These are phyloP conservation scores for Penicillium paxilli DNA, from an alignment of 495 filamentous ascomycete species.

Conservation along the genomic window DNA sequence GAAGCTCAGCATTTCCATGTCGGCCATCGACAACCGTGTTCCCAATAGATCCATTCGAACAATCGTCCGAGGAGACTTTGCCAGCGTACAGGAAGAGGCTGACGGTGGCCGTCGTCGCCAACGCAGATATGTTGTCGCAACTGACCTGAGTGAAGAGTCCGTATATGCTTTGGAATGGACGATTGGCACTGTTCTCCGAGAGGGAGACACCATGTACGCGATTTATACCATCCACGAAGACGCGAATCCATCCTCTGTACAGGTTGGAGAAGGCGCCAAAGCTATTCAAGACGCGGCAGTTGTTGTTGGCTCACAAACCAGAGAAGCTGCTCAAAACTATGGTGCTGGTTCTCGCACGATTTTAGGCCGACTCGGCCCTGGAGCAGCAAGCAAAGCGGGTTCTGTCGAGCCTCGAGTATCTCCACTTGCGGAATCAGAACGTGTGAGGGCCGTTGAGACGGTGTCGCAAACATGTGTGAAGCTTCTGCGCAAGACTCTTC, in stretches of 20 bases:
- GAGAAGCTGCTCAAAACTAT: slow-evolving; percentile 34
- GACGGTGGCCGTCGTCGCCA: slow-evolving; percentile 71
- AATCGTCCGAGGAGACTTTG: slow-evolving; percentile 84
- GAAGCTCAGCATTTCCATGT: slow-evolving; percentile 74
- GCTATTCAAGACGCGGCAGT: slow-evolving; percentile 71
- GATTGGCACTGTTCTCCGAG: slow-evolving; percentile 90
- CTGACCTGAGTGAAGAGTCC: slow-evolving; percentile 89
- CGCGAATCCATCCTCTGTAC: slow-evolving; percentile 41
- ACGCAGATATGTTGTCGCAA: slow-evolving; percentile 88
- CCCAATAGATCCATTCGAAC: slow-evolving; percentile 83
- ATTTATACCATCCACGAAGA: slow-evolving; percentile 93
- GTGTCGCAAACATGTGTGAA: slow-evolving; percentile 80
- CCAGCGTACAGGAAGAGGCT: slow-evolving; percentile 68
- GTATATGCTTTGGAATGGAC: slow-evolving; percentile 96
- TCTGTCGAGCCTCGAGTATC: slow-evolving; percentile 45
- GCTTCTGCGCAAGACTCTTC: slow-evolving; percentile 80
- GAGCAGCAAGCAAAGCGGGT: slow-evolving; percentile 40
- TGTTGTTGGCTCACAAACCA: slow-evolving; percentile 54
- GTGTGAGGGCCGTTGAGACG: slow-evolving; percentile 69
- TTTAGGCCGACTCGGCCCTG: slow-evolving; percentile 34
- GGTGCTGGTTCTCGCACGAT: slow-evolving; percentile 33
- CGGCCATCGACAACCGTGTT: slow-evolving; percentile 69
- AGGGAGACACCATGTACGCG: slow-evolving; percentile 90
- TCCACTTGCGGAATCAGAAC: slow-evolving; percentile 70
- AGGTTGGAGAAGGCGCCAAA: slow-evolving; percentile 58